Conservation (phyloP, 169 alveolate genomes). For the Plasmodium fragile region DNA sequence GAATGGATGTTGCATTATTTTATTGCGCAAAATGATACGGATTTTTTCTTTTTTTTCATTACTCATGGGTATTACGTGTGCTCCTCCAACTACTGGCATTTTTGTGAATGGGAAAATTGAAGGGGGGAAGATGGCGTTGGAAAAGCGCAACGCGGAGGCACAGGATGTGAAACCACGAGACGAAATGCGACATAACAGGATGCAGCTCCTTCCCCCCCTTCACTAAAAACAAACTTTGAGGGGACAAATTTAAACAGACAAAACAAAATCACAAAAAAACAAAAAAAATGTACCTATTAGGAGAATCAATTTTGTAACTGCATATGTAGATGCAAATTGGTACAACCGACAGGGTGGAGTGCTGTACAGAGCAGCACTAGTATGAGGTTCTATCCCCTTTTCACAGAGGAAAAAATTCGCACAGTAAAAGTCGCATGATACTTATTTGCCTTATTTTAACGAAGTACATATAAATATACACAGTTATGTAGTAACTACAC, state of each 20-base stretch:
- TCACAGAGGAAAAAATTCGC: not conserved
- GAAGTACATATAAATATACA: not conserved
- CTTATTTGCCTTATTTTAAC: not conserved
- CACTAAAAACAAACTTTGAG: not conserved
- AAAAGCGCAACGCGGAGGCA: not conserved
- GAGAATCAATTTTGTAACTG: not conserved
- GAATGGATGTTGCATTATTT: not conserved
- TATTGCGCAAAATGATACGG: not conserved
- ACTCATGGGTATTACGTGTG: constrained; percentile 74
- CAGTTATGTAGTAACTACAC: not conserved
- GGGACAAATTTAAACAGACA: not conserved
- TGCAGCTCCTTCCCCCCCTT: not conserved
- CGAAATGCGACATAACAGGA: not conserved
- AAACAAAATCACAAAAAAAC: not conserved
- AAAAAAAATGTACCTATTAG: not conserved
- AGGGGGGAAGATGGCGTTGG: not conserved
- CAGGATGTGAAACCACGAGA: not conserved
- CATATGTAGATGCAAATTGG: not conserved
- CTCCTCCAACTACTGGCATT: constrained; percentile 69
- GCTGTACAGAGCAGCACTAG: not conserved
- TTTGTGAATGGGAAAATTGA: not conserved
- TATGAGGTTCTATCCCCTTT: not conserved
- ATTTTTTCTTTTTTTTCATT: constrained; percentile 12
- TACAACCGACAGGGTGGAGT: not conserved
- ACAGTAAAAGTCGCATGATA: not conserved